Base-by-base conservation (phyloP, 2,329 filamentous ascomycete species). In the Alternaria ventricosa region DNA sequence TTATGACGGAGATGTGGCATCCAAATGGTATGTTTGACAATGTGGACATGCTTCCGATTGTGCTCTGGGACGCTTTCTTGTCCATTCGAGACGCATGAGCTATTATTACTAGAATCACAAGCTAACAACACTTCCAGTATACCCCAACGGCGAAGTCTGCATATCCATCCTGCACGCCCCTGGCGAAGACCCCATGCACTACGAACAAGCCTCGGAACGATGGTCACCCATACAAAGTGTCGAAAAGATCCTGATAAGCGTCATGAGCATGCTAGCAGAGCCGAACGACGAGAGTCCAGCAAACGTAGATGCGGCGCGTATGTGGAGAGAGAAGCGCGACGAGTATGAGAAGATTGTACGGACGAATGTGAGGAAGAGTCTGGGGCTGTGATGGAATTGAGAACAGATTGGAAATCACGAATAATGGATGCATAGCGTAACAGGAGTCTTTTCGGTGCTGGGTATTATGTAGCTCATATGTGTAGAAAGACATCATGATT, bases 101-200 rank as follows among this genome's bases (percentile, higher is more conserved):
- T 44, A 8, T 4, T 3, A 13, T n/a, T n/a, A n/a, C n/a, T n/a
- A n/a, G n/a, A n/a, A n/a, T n/a, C n/a, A n/a, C n/a, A 28, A 9
- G 45, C 53, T 61, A 15, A 61, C 12, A 2, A 1, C 12, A 20
- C 1, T 1, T 5, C 49, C 69, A 88, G 88, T 99, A 78, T 98
- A 97, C 83, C 84, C 88, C 8, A 89, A 88, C 76, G 96, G 96
- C 74, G 89, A 91, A 69, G 92, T 99, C 61, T 99, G 96, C 86
- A 98, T 99, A 80, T 96, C 92, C 46, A 99, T 99, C 82, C 87
- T 99, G 45, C 96, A 99, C 80, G 92, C 95, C 12, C 95, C 96
- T 5, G 94, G 93, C 82, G 94, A 97, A 76, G 96, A 99, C 78
- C 90, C 92, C 77, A 96, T 92, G 81, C 95, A 95, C 57, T 99